Evolutionary conservation across 495 filamentous ascomycete genomes (phyloP).

Genomic region (Penicillium steckii): DNA sequence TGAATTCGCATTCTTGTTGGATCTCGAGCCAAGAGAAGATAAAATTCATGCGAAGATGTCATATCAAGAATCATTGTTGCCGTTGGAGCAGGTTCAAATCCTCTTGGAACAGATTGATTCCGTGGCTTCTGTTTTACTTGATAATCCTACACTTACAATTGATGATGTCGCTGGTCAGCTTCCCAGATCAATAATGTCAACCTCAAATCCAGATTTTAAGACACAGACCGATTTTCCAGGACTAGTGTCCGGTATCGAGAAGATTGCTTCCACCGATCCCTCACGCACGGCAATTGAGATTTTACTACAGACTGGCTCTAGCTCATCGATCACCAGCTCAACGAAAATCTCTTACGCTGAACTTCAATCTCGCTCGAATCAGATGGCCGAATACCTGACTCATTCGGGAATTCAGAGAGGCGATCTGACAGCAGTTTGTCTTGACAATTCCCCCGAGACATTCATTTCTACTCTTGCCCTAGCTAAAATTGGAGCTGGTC

Average conservation of each 20-base stretch:
- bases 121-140: constrained; percentile 46
- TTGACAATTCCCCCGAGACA: constrained; percentile 66
- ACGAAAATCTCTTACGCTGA: constrained; percentile 58
- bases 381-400: constrained; percentile 58
- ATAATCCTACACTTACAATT: constrained; percentile 34
- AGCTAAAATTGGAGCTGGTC: constrained; percentile 69
- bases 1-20: constrained; percentile 71
- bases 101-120: constrained; percentile 58
- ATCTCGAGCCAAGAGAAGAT: constrained; percentile 58
- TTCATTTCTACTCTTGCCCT: constrained; percentile 72
- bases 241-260: constrained; percentile 56
- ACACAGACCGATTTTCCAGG: constrained; percentile 9
- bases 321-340: constrained; percentile 23
- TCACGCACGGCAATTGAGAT: constrained; percentile 59
- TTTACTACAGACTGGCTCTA: constrained; percentile 38
- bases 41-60: constrained; percentile 46
- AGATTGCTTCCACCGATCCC: constrained; percentile 44
- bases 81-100: constrained; percentile 45
- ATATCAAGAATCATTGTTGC: constrained; percentile 50
- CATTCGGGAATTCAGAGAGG: constrained; percentile 42
- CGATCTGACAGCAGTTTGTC: constrained; percentile 62
- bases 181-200: constrained; percentile 47
- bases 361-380: constrained; percentile 61
- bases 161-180: constrained; percentile 31
- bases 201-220: constrained; percentile 44